Conservation (phyloP, 805 yeast genomes). For the Metschnikowia santaceciliae region DNA sequence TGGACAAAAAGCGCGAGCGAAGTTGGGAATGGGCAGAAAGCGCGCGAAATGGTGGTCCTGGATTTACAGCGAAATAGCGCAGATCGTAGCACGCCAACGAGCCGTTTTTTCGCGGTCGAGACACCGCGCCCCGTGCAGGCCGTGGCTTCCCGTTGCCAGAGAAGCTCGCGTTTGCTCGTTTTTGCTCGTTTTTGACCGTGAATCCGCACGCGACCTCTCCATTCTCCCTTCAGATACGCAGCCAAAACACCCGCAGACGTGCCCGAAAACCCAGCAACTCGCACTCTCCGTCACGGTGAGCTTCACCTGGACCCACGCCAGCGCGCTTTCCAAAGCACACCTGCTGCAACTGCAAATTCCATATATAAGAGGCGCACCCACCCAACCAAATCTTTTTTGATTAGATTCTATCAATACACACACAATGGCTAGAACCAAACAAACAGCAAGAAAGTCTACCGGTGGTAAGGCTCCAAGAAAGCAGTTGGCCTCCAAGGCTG, state of each 20-base stretch:
- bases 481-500: conserved; percentile 88
- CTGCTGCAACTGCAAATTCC: conserved; percentile 1
- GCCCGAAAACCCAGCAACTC: too few relatives aligned
- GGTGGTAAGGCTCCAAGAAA: conserved; percentile 97
- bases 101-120: not conserved
- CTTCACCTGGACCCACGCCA: not conserved
- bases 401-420: not conserved
- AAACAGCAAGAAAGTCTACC: conserved; percentile 91
- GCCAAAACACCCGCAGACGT: too few relatives aligned
- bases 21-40: not conserved
- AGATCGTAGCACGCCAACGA: conserved; percentile 7
- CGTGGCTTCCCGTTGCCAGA: not conserved
- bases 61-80: not conserved
- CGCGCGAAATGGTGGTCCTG: not conserved
- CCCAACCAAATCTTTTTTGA: not conserved
- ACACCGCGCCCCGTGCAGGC: not conserved
- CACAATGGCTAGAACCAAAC: conserved; percentile 86
- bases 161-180: not conserved
- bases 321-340: conserved; percentile 4
- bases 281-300: not conserved
- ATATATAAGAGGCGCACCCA: conserved; percentile 10
- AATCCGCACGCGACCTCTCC: not conserved
- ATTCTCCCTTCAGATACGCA: too few relatives aligned
- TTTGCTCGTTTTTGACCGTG: not conserved
- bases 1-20: not conserved